Evolutionary conservation across 192 early-diverging fungal species (phyloP).

Genomic region (Podila verticillata): DNA sequence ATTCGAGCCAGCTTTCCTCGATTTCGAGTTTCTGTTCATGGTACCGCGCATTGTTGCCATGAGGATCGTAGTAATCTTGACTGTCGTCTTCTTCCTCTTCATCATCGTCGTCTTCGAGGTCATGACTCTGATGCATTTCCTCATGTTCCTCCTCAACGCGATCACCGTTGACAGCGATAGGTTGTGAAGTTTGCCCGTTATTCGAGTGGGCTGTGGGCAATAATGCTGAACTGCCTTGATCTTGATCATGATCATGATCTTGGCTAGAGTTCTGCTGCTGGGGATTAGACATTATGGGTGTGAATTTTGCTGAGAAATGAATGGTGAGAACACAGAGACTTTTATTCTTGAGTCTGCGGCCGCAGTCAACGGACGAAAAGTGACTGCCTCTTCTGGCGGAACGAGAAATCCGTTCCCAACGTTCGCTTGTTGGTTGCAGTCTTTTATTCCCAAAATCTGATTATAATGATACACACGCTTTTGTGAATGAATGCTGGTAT

Average conservation of each 20-base stretch:
- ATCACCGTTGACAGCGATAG: too few species aligned
- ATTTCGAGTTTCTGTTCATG: constrained; percentile 36
- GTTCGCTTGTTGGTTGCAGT: too few species aligned
- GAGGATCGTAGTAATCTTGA: constrained; percentile 38
- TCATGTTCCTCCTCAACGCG: neutral
- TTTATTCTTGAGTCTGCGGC: neutral
- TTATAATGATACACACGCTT: too few species aligned
- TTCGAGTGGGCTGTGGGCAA: neutral
- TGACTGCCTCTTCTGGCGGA: too few species aligned
- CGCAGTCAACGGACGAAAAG: neutral
- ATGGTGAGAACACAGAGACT: neutral
- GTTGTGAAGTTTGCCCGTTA: neutral
- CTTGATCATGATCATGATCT: neutral
- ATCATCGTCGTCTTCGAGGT: neutral
- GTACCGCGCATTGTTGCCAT: constrained; percentile 21
- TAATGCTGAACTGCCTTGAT: neutral
- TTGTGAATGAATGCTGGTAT: too few species aligned
- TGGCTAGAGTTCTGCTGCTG: neutral
- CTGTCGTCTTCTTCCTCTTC: constrained; percentile 15
- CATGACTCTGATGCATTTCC: neutral
- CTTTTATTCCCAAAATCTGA: too few species aligned
- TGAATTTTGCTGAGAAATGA: neutral
- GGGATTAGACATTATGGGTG: neutral
- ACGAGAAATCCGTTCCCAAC: too few species aligned
- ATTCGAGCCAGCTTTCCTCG: constrained; percentile 46